Conservation (phyloP, 176 grass and related monocot species). For the Luzula sylvatica region DNA sequence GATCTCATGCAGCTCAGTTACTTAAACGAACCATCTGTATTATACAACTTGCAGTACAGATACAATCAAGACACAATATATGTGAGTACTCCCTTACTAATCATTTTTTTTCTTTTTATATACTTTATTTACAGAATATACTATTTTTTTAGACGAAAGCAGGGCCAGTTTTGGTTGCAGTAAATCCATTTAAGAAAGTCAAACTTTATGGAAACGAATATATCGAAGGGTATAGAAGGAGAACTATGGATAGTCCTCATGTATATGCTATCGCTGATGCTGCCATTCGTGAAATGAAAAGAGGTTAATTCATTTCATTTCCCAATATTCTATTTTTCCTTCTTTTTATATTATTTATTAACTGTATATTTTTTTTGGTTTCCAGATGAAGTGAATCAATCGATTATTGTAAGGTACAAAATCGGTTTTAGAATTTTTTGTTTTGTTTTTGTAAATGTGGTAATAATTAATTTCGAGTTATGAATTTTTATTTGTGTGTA, state of each 20-base stretch:
- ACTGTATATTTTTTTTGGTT: conserved; percentile 10
- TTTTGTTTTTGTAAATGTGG: too few species aligned
- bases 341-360: not conserved
- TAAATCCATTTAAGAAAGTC: conserved; percentile 98
- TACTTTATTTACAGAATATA: not conserved
- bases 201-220: conserved; percentile 73
- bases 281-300: conserved; percentile 84
- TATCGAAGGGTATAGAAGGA: conserved; percentile 71
- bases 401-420: conserved; percentile 88
- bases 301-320: conserved; percentile 47
- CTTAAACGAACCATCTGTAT: conserved; percentile 87
- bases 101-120: conserved; percentile 4
- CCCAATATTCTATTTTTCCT: conserved; percentile 5
- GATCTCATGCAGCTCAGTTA: conserved; percentile 99
- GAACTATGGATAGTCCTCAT: conserved; percentile 73
- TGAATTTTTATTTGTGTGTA: conserved; percentile 26
- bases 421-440: too few species aligned
- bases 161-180: conserved; percentile 91
- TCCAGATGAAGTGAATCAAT: conserved; percentile 99
- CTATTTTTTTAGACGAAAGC: conserved; percentile 83
- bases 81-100: conserved; percentile 37
- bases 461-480: not conserved
- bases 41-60: conserved; percentile 93
- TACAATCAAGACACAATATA: conserved; percentile 85
- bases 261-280: conserved; percentile 98